phyloP scores from a whole-genome alignment of 2,329 filamentous ascomycete species.

The Phialemoniopsis sp. region DNA sequence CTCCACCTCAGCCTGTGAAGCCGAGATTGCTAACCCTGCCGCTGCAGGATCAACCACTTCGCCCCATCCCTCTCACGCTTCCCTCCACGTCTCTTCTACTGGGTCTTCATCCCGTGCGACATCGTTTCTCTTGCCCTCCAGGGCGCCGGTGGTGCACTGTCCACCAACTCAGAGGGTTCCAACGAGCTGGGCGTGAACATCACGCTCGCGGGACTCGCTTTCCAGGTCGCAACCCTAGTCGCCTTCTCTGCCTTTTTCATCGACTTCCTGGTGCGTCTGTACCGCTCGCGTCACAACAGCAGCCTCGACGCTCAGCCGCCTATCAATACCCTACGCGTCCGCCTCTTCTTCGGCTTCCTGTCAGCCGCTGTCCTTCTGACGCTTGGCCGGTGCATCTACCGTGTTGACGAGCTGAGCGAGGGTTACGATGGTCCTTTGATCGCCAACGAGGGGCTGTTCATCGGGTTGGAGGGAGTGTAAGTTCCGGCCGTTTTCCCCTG shows the following conservation, averaged over 20 bases:
- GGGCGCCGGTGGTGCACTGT: slow-evolving; percentile 49
- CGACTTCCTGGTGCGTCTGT: slow-evolving; percentile 42
- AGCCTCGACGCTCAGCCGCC: slow-evolving; percentile 7
- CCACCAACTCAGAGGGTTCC: slow-evolving; percentile 35
- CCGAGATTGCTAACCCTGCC: no score
- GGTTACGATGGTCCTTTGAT: slow-evolving; percentile 57
- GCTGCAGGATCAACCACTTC: slow-evolving; percentile 30
- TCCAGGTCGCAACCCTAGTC: slow-evolving; percentile 52
- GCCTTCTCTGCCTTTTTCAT: slow-evolving; percentile 43
- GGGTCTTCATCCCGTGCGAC: slow-evolving; percentile 48
- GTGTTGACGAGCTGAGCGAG: slow-evolving; percentile 60
- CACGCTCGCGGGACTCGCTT: slow-evolving; percentile 50
- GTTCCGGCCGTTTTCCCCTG: background rate
- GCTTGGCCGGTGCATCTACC: slow-evolving; percentile 56
- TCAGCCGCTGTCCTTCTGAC: slow-evolving; percentile 52
- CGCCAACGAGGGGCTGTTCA: slow-evolving; percentile 44
- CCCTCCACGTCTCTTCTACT: slow-evolving; percentile 33
- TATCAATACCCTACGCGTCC: slow-evolving; percentile 1
- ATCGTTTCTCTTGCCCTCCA: slow-evolving; percentile 50
- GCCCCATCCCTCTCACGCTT: slow-evolving; percentile 33
- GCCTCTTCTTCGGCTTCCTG: slow-evolving; percentile 46
- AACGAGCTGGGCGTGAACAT: slow-evolving; percentile 43
- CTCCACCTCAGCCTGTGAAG: slow-evolving; percentile 4
- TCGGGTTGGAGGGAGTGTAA: slow-evolving; percentile 47
- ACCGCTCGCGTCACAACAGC: slow-evolving; percentile 10